Base-by-base conservation (phyloP, 192 early-diverging fungal genomes). In the Entophlyctis luteolus region DNA sequence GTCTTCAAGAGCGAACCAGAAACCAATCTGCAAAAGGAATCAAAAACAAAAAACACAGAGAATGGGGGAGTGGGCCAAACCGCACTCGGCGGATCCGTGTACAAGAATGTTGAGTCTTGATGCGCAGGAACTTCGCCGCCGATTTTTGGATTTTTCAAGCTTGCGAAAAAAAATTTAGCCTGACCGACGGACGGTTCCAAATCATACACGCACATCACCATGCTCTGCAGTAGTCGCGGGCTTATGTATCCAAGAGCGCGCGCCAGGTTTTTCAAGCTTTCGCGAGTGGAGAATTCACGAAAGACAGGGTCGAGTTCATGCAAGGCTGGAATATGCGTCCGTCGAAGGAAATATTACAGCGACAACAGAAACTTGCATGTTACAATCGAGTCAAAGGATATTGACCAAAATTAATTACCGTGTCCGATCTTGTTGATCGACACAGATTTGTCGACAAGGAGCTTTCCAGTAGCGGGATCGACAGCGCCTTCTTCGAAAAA, bases 401-500 rank as follows among this genome's bases (percentile, higher is more conserved):
- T 53, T 59, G 16, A 16, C 23, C 23, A 54, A 31, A 16, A 39
- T 36, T 0, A 14, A 38, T 18, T 73, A 84, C 88, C 91, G 68
- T 96, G 93, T 0, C 91, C 92, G 70, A 94, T 92, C 68, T 96
- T 96, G 77, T 96, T 94, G 66, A 96, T 86, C 12, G 92, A 85
- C 0, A 72, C 59, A 6, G 73, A 66, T 55, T 90, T 87, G 4
- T 81, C 18, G 16, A 86, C 84, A 2, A 73, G 69, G 29, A 96
- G 65, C 18, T 83, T 72, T 12, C 88, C 90, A 23, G 85, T 66
- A 6, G 65, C 67, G n/a, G n/a, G n/a, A 48, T 88, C 86, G 70
- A 93, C 81, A 0, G 94, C 93, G 39, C 79, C 88, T 37, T 90
- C 84, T 71, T 97, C 95, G 57, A 95, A 90, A 71, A 97, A 97